These are phyloP conservation scores for Penicillium crustosum DNA, from an alignment of 2,329 filamentous ascomycete species.

Conservation along the genomic window DNA sequence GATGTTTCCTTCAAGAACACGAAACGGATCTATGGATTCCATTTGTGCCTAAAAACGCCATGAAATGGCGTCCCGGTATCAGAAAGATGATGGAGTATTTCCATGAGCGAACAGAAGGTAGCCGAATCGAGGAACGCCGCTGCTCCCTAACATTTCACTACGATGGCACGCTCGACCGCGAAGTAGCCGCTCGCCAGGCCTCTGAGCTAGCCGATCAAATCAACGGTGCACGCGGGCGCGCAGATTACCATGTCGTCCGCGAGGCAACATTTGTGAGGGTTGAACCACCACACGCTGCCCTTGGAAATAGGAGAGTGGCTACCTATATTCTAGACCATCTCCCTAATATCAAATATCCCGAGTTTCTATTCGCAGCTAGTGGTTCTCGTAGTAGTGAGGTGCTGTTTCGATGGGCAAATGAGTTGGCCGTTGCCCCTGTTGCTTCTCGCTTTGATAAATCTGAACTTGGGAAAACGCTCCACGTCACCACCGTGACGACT, in stretches of 20 bases:
- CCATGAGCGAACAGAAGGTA: constrained; percentile 81
- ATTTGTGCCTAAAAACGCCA: constrained; percentile 68
- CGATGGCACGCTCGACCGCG: constrained; percentile 71
- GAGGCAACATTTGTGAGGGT: constrained; percentile 78
- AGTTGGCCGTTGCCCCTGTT: constrained; percentile 53
- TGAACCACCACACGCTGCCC: constrained; percentile 70
- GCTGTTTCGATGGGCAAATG: constrained; percentile 92
- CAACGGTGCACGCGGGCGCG: constrained; percentile 82
- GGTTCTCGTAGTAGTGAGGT: constrained; percentile 87
- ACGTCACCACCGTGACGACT: constrained; percentile 77
- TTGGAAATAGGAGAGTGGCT: constrained; percentile 53
- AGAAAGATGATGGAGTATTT: constrained; percentile 83
- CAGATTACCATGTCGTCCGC: constrained; percentile 78
- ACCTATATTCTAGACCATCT: constrained; percentile 65
- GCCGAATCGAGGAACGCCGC: constrained; percentile 78
- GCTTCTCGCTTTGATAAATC: not conserved
- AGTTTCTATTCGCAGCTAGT: constrained; percentile 85
- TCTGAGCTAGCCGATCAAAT: constrained; percentile 89
- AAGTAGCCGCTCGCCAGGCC: constrained; percentile 74
- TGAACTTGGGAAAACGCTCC: not conserved
- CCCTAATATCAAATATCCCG: constrained; percentile 58
- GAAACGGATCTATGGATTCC: constrained; percentile 68
- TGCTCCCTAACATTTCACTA: constrained; percentile 88
- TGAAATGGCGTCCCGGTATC: constrained; percentile 78
- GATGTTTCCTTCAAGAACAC: constrained; percentile 76